These are phyloP conservation scores for Fimicolochytrium jonesii DNA, from an alignment of 192 early-diverging fungal species.

Conservation along the genomic window DNA sequence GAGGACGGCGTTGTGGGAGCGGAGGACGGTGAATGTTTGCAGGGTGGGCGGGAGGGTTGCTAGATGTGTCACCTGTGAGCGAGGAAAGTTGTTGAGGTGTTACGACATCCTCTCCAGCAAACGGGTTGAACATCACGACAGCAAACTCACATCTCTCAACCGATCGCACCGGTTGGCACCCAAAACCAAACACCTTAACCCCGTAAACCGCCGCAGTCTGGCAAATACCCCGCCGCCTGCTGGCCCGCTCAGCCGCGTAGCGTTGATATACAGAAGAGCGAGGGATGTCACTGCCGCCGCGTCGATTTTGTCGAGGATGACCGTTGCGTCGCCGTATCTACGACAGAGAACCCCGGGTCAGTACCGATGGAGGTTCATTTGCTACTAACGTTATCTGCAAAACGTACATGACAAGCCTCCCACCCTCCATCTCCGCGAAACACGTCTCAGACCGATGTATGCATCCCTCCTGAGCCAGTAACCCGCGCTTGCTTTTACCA, in stretches of 20 bases:
- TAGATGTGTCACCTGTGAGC: slow-evolving; percentile 25
- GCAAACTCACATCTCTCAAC: slow-evolving; percentile 23
- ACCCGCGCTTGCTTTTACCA: background rate
- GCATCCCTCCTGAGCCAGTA: background rate
- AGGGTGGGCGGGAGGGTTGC: slow-evolving; percentile 2
- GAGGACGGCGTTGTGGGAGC: slow-evolving; percentile 29
- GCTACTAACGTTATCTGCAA: background rate
- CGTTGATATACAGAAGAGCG: slow-evolving; percentile 18
- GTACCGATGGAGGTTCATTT: background rate
- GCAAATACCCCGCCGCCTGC: background rate
- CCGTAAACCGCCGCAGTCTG: slow-evolving; percentile 15
- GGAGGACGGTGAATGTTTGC: slow-evolving; percentile 16
- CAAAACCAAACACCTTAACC: slow-evolving; percentile 21
- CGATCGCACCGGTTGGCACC: slow-evolving; percentile 28
- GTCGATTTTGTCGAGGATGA: slow-evolving; percentile 27
- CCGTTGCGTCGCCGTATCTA: slow-evolving; percentile 28
- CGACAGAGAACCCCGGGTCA: slow-evolving; percentile 6
- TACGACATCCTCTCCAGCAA: background rate
- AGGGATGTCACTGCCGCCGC: slow-evolving; percentile 6
- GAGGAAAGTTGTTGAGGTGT: background rate
- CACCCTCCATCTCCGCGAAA: slow-evolving; percentile 10
- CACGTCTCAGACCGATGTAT: slow-evolving; percentile 1
- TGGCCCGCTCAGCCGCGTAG: slow-evolving; percentile 23
- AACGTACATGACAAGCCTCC: background rate
- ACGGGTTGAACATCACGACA: background rate